Percentiles rank a stretch among this genome's conserved stretches.
Conservation (phyloP, 2,329 filamentous ascomycete genomes). For the Fusarium torreyae region DNA sequence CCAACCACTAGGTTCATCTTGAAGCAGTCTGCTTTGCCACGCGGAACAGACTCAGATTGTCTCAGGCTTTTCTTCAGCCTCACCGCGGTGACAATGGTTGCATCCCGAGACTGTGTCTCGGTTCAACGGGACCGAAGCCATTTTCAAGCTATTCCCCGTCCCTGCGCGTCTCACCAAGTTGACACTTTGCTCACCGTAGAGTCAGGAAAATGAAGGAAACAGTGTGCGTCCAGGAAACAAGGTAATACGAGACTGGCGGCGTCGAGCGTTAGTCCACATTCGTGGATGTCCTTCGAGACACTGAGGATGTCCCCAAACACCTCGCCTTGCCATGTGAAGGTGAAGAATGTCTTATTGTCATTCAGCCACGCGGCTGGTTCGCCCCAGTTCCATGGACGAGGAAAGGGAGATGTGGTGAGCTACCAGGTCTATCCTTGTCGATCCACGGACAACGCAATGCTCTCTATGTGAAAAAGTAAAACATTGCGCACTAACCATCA, state of each 20-base stretch:
- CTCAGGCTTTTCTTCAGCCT: constrained; percentile 22
- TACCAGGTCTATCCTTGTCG: constrained; percentile 18
- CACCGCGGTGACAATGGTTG: constrained; percentile 15
- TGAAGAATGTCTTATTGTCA: constrained; percentile 16
- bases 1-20: constrained; percentile 8
- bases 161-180: constrained; percentile 24
- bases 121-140: constrained; percentile 11
- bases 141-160: constrained; percentile 11
- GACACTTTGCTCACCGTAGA: constrained; percentile 13
- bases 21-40: constrained; percentile 3
- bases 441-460: constrained; percentile 2
- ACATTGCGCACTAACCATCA: neutral
- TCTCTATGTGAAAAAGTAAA: neutral
- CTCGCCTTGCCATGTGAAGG: constrained; percentile 12
- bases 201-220: constrained; percentile 35
- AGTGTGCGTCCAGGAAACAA: constrained; percentile 30
- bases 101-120: constrained; percentile 22
- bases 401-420: constrained; percentile 21
- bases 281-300: constrained; percentile 20
- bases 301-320: constrained; percentile 6
- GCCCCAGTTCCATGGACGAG: constrained; percentile 25
- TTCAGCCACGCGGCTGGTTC: constrained; percentile 33
- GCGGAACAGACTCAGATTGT: constrained; percentile 6
- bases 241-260: constrained; percentile 22
- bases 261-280: constrained; percentile 4